These are phyloP conservation scores for Clavispora asparagi DNA, from an alignment of 805 yeast species.

Conservation along the genomic window DNA sequence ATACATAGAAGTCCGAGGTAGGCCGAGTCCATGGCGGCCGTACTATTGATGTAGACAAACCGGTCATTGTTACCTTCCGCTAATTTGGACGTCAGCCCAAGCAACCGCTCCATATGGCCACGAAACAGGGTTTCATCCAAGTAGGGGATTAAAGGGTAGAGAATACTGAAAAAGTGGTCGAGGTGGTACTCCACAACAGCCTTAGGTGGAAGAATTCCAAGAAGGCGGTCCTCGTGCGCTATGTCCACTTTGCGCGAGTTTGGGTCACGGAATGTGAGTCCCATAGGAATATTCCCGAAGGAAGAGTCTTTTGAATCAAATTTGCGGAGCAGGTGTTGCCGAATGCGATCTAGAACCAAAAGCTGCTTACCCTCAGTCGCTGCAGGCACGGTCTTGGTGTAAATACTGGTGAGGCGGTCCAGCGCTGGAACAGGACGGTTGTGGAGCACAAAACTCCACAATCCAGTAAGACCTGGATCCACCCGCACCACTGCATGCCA, in stretches of 20 bases:
- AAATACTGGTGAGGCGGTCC: constrained; percentile 1
- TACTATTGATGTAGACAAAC: neutral
- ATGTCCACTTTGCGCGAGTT: constrained; percentile 4
- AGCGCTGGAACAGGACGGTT: constrained; percentile 1
- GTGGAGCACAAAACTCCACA: constrained; percentile 11
- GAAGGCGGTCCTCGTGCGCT: constrained; percentile 5
- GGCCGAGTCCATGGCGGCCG: constrained; percentile 6
- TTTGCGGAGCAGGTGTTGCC: constrained; percentile 5
- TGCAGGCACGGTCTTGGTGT: constrained; percentile 1
- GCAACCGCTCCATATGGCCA: constrained; percentile 1
- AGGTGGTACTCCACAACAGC: constrained; percentile 9
- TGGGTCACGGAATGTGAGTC: constrained; percentile 12
- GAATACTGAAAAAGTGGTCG: constrained; percentile 10
- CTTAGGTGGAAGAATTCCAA: constrained; percentile 10
- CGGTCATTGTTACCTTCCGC: neutral
- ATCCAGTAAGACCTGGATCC: constrained; percentile 13
- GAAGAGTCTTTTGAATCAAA: constrained; percentile 1
- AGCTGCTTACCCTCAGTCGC: constrained; percentile 2
- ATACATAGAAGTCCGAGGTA: constrained; percentile 11
- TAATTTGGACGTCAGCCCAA: neutral
- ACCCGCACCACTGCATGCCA: constrained; percentile 12
- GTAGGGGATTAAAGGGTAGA: constrained; percentile 17
- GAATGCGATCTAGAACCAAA: constrained; percentile 8
- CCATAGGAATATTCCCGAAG: constrained; percentile 5
- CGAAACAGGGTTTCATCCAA: constrained; percentile 12